Base-by-base conservation (phyloP, 2,329 filamentous ascomycete genomes). In the Metarhizium brunneum region DNA sequence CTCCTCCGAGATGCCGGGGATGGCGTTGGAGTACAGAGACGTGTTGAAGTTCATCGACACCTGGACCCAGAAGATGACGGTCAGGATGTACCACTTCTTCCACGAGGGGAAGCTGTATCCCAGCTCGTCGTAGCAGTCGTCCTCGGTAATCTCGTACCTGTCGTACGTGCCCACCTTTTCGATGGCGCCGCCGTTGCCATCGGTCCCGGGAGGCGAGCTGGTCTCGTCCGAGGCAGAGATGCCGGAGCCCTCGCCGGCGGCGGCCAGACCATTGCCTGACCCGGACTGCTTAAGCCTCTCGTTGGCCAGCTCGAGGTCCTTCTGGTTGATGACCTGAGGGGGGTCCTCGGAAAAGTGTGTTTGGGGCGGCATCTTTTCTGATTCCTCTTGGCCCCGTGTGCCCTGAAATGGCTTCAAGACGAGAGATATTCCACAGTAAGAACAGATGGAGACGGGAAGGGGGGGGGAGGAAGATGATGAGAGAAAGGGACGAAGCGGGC, bases 1-100 rank as follows among this genome's bases (percentile, higher is more conserved):
- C 58, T 90, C 79, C 20, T 84, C 73, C 0, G 80, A 74, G 52
- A 90, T 88, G 29, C 86, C 85, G 1, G 67, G 65, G 32, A 87
- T 73, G 50, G 82, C 86, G 61, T 88, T 88, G 25, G 85, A 87
- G 71, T 88, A 89, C 6, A 89, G 76, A 53, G 82, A 85, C 3
- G 86, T 87, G 72, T 89, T 89, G 75, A 89, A 87, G 73, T 89
- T 89, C 86, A 89, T 89, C 3, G 86, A 88, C 1, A 84, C 81
- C 66, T 89, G 86, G 4, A 89, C 85, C 62, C 85, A 73, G 73
- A 88, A 88, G 67, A 89, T 87, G 66, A 88, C 77, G n/a, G 77
- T 78, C 55, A 89, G 78, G 62, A 89, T 87, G 64, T 75, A 81
- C 86, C 86, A 90, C 71, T 90, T 90, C 71, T 83, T 86, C 72